phyloP scores from a whole-genome alignment of 768 basidiomycete species.

The Russula olivacea region DNA sequence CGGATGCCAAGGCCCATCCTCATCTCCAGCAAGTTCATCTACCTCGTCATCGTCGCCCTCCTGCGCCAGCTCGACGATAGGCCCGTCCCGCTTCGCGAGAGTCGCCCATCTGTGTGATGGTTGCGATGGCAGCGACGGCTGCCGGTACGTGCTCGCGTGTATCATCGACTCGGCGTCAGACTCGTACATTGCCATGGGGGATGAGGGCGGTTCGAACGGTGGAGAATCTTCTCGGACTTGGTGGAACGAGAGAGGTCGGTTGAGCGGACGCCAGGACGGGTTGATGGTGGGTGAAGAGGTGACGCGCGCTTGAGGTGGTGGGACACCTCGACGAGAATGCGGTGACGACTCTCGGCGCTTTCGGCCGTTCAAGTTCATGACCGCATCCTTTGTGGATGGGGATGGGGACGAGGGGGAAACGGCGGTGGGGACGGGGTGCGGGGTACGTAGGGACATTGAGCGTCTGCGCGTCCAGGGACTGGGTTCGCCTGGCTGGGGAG shows the following conservation, averaged over 20 bases:
- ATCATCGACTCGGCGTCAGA: slow-evolving; percentile 7
- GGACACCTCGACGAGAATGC: slow-evolving; percentile 4
- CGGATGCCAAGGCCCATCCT: slow-evolving; percentile 6
- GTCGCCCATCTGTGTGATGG: slow-evolving; percentile 6
- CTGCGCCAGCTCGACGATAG: background rate
- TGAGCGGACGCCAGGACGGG: background rate
- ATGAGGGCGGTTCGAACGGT: slow-evolving; percentile 8
- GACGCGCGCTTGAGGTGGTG: background rate
- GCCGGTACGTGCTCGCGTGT: background rate
- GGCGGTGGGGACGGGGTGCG: background rate
- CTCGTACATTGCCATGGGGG: slow-evolving; percentile 13
- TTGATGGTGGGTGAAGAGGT: background rate
- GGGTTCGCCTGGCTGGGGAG: slow-evolving; percentile 1
- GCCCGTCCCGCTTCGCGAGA: background rate
- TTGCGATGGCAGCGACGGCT: background rate
- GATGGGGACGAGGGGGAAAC: background rate
- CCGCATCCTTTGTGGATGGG: background rate
- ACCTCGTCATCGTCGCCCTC: slow-evolving; percentile 11
- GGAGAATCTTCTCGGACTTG: slow-evolving; percentile 3
- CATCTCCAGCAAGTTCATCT: slow-evolving; percentile 15
- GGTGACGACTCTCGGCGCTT: slow-evolving; percentile 15
- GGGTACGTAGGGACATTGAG: slow-evolving; percentile 6
- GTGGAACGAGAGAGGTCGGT: background rate
- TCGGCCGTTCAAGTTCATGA: background rate
- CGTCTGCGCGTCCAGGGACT: slow-evolving; percentile 12